Evolutionary conservation across 257 asterid species (phyloP), one percentile per base, ranked within the genome.

Genomic region (Nicotiana otophora): DNA sequence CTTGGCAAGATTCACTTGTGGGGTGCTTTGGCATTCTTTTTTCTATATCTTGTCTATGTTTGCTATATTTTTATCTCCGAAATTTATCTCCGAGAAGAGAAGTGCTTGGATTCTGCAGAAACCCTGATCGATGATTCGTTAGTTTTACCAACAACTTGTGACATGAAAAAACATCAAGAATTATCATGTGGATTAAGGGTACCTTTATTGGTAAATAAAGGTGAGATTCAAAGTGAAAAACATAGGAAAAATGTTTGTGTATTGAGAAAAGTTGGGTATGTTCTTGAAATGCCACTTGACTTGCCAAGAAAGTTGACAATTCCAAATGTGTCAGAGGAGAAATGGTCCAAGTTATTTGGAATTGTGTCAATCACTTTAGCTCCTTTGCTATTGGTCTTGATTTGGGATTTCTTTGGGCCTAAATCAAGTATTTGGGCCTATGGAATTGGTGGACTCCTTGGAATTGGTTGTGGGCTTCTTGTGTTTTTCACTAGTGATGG

Each of bases 221-320:
- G 39, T 82, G 65, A 74, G 7, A 5, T 58, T 3, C 42, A 15
- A 10, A 16, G 48, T 62, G 26, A 2, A 74, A 74, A 26, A 2
- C 20, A 63, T 82, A 86, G 14, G 90, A 58, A 28, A 1, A 85
- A 17, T 0, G 12, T 58, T 62, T 78, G 7, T 12, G 39, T 68
- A 30, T 55, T 86, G 67, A 85, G 86, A 80, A 72, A 55, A 46
- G 39, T 36, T 57, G 53, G 34, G 8, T 85, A 36, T 54, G 89
- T 36, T 87, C 4, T 95, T 64, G 95, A 93, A 77, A 74, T 93
- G 39, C 98, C 98, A 2, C 89, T 95, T 23, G 84, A 85, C 26
- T 30, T 95, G 17, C 97, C 98, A 16, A 88, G 96, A 84, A 90
- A 85, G 78, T 89, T 93, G 23, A 95, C 98, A 33, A 95, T 95